These are phyloP conservation scores for Thymus quinquecostatus DNA, from an alignment of 257 asterid species.

Conservation along the genomic window DNA sequence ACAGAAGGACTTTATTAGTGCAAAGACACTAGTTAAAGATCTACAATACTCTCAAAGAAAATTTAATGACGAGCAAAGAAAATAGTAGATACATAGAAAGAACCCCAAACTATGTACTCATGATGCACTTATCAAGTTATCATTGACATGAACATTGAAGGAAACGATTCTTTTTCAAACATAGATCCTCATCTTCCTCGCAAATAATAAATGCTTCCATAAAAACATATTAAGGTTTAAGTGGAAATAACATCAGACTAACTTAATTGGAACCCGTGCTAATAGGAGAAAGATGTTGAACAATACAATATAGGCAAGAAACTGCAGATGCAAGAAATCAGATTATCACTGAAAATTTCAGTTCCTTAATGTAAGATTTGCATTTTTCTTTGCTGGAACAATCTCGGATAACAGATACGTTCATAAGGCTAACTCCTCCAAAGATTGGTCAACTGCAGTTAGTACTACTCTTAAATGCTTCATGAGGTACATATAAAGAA, in stretches of 20 bases:
- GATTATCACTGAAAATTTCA: neutral
- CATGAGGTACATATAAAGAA: conserved; percentile 11
- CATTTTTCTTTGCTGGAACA: conserved; percentile 10
- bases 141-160: conserved; percentile 23
- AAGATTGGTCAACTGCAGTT: conserved; percentile 13
- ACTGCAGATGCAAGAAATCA: neutral
- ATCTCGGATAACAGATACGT: conserved; percentile 23
- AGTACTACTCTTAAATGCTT: conserved; percentile 6
- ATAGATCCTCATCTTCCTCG: conserved; percentile 5
- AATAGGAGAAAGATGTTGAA: conserved; percentile 27
- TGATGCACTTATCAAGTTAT: conserved; percentile 15
- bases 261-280: conserved; percentile 15
- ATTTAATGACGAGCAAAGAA: conserved; percentile 4
- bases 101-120: conserved; percentile 11
- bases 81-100: conserved; percentile 13
- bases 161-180: neutral
- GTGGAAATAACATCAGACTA: neutral
- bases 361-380: conserved; percentile 26
- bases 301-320: neutral
- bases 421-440: conserved; percentile 14
- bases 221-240: conserved; percentile 1
- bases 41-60: conserved; percentile 6
- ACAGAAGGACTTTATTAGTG: conserved; percentile 28
- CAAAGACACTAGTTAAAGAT: conserved; percentile 16
- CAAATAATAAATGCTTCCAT: conserved; percentile 5